Evolutionary conservation across 495 filamentous ascomycete genomes (phyloP).

Genomic region (Melanomma pulvis-pyrius): DNA sequence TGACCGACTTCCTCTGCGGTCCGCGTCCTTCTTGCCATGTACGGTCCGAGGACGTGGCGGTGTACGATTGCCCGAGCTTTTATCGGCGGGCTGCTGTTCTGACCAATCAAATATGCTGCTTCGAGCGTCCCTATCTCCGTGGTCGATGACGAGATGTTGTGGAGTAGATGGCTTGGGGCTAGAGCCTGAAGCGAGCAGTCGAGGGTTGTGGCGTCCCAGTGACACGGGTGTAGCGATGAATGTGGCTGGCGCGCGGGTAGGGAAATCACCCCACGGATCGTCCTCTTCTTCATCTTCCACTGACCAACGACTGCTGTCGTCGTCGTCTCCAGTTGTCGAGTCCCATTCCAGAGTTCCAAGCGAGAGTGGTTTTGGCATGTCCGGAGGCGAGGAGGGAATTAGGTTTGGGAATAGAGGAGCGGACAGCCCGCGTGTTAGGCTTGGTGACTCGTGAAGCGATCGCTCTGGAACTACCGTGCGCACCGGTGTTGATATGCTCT

Average conservation of each 20-base stretch:
- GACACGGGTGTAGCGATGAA: conserved; percentile 32
- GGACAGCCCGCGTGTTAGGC: conserved; percentile 18
- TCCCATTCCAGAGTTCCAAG: conserved; percentile 39
- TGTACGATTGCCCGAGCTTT: conserved; percentile 52
- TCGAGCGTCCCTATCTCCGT: conserved; percentile 45
- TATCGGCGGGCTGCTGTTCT: conserved; percentile 65
- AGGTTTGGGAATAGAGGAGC: conserved; percentile 31
- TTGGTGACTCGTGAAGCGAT: conserved; percentile 29
- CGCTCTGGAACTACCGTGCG: conserved; percentile 33
- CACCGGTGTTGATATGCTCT: conserved; percentile 62
- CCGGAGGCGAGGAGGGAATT: conserved; percentile 35
- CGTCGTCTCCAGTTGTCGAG: conserved; percentile 32
- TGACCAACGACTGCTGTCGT: conserved; percentile 40
- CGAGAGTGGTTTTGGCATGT: conserved; percentile 34
- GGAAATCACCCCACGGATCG: conserved; percentile 26
- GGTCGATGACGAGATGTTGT: conserved; percentile 26
- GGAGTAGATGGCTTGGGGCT: conserved; percentile 30
- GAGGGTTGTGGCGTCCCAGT: conserved; percentile 34
- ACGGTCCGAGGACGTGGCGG: conserved; percentile 80
- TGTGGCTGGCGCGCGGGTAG: conserved; percentile 19
- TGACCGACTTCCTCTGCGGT: conserved; percentile 71
- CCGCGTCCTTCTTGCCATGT: conserved; percentile 82
- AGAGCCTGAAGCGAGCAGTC: conserved; percentile 23
- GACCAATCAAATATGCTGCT: conserved; percentile 85
- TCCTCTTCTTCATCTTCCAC: conserved; percentile 39